These are phyloP conservation scores for Pelargonium exstipulatum DNA, from an alignment of 441 rosid genomes.

Conservation along the genomic window DNA sequence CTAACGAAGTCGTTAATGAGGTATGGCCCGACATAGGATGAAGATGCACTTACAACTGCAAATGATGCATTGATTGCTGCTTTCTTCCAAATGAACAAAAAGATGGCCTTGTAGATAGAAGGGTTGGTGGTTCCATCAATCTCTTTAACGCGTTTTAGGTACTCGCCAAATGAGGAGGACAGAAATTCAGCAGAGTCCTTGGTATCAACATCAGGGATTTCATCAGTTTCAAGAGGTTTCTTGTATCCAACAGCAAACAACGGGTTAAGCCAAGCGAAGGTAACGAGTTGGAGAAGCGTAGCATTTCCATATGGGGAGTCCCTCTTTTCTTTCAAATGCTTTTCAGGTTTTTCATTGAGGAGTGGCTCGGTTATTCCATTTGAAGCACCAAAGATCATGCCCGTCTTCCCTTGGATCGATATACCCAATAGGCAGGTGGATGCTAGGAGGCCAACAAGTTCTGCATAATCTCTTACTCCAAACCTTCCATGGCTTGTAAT, in stretches of 20 bases:
- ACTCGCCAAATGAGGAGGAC: slow-evolving; percentile 46
- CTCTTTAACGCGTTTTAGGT: slow-evolving; percentile 49
- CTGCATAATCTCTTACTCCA: slow-evolving; percentile 37
- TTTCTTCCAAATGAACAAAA: slow-evolving; percentile 55
- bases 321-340: slow-evolving; percentile 26
- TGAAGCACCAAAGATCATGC: slow-evolving; percentile 28
- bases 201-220: slow-evolving; percentile 60
- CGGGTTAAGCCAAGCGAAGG: slow-evolving; percentile 92
- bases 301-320: slow-evolving; percentile 68
- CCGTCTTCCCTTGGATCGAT: slow-evolving; percentile 75
- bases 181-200: slow-evolving; percentile 59
- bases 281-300: slow-evolving; percentile 62
- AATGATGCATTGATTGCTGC: slow-evolving; percentile 70
- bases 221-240: slow-evolving; percentile 67
- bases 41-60: slow-evolving; percentile 59
- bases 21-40: slow-evolving; percentile 89
- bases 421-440: slow-evolving; percentile 48
- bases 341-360: slow-evolving; percentile 35
- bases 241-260: slow-evolving; percentile 65
- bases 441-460: slow-evolving; percentile 47
- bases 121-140: slow-evolving; percentile 46
- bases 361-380: slow-evolving; percentile 53
- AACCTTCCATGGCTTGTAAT: slow-evolving; percentile 32
- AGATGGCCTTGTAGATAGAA: slow-evolving; percentile 65
- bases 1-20: slow-evolving; percentile 70